These are phyloP conservation scores for Nakazawaea ernobii DNA, from an alignment of 805 yeast species.

Conservation along the genomic window DNA sequence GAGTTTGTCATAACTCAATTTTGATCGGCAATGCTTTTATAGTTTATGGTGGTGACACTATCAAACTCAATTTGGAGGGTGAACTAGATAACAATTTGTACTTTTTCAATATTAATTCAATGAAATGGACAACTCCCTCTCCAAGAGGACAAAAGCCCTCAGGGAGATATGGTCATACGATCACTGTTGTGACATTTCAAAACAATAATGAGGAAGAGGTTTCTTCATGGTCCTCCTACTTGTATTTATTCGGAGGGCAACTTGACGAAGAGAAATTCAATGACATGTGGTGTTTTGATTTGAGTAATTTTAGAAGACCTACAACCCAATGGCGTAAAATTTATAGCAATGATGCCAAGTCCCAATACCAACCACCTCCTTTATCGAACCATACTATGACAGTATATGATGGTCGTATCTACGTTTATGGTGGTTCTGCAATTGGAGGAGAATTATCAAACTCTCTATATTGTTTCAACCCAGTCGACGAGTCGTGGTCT, in stretches of 20 bases:
- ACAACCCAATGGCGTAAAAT: conserved; percentile 80
- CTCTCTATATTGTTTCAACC: conserved; percentile 79
- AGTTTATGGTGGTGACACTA: conserved; percentile 95
- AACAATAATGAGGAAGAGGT: conserved; percentile 29
- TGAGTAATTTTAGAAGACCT: conserved; percentile 78
- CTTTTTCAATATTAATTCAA: conserved; percentile 72
- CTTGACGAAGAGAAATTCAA: conserved; percentile 73
- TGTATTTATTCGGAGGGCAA: conserved; percentile 94
- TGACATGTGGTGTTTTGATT: conserved; percentile 82
- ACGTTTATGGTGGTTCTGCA: conserved; percentile 86
- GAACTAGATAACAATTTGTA: conserved; percentile 87
- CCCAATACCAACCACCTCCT: conserved; percentile 55
- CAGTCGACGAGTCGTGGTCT: conserved; percentile 62
- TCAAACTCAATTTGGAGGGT: conserved; percentile 64
- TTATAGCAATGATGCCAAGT: conserved; percentile 38
- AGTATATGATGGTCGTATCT: conserved; percentile 70
- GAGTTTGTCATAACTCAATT: conserved; percentile 93
- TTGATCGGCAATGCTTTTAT: conserved; percentile 93
- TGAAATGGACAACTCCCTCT: conserved; percentile 74
- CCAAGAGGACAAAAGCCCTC: conserved; percentile 73
- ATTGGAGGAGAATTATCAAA: conserved; percentile 65
- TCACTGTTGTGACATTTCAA: conserved; percentile 66
- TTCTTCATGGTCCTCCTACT: conserved; percentile 37
- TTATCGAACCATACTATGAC: conserved; percentile 89
- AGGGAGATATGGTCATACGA: conserved; percentile 93